Conservation (phyloP, 129 eudicot species). For the Tanacetum coccineum region DNA sequence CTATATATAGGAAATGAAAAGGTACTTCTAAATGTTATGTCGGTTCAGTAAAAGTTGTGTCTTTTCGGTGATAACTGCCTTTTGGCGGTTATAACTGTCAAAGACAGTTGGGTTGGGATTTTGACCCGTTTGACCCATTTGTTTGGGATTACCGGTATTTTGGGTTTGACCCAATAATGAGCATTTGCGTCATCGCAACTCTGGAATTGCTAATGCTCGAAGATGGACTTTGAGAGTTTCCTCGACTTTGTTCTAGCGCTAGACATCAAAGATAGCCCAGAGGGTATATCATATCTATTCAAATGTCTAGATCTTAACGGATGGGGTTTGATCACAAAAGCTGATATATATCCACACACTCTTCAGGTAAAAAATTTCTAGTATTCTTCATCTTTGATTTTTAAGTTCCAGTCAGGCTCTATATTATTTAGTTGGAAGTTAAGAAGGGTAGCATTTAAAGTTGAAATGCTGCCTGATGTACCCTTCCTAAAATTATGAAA, state of each 20-base stretch:
- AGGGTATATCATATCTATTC: conserved; percentile 86
- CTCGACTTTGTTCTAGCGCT: conserved; percentile 93
- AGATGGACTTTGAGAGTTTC: conserved; percentile 96
- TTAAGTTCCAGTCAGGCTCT: not conserved
- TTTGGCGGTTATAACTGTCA: too few species aligned
- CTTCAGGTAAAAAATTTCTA: conserved; percentile 55
- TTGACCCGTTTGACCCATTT: too few species aligned
- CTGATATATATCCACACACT: conserved; percentile 94
- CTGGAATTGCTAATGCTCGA: conserved; percentile 72
- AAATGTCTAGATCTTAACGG: conserved; percentile 92
- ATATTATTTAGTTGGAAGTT: conserved; percentile 39
- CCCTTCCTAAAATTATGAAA: conserved; percentile 58
- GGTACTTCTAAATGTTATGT: too few species aligned
- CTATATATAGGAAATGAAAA: too few species aligned
- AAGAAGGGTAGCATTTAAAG: conserved; percentile 72
- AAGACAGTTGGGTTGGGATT: too few species aligned
- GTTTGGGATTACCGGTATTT: too few species aligned
- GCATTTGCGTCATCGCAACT: conserved; percentile 91
- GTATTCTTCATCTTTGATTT: not conserved
- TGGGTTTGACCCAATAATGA: too few species aligned
- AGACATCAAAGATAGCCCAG: conserved; percentile 93
- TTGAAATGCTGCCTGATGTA: conserved; percentile 64
- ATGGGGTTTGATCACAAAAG: conserved; percentile 82
- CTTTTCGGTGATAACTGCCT: too few species aligned
- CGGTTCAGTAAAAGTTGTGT: too few species aligned